A percentile compares a stretch with the other conserved stretches of the same genome.
phyloP scores from a whole-genome alignment of 768 basidiomycete species.

The Candolleomyces aberdarensis region DNA sequence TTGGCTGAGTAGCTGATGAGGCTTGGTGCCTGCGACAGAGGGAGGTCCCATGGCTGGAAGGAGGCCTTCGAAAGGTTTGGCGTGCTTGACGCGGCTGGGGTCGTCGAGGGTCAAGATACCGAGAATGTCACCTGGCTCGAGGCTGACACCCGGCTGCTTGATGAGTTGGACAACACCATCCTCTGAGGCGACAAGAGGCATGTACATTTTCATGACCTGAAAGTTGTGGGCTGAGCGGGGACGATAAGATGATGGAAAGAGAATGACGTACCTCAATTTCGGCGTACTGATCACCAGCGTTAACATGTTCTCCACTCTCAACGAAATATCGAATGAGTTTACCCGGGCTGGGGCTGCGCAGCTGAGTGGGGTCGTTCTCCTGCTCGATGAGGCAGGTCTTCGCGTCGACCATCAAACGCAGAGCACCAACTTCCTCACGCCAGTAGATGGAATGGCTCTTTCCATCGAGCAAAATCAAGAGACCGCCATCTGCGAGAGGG shows the following conservation, averaged over 20 bases:
- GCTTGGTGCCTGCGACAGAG: constrained; percentile 81
- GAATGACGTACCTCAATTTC: constrained; percentile 83
- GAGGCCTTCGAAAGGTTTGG: constrained; percentile 96
- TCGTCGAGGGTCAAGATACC: constrained; percentile 97
- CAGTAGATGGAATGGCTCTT: constrained; percentile 97
- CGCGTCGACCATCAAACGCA: constrained; percentile 90
- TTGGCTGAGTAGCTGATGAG: constrained; percentile 79
- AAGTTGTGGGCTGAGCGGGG: constrained; percentile 6
- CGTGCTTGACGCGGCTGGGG: constrained; percentile 94
- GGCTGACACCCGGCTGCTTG: constrained; percentile 96
- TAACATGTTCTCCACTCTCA: constrained; percentile 96
- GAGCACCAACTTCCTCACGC: constrained; percentile 95
- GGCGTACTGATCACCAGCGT: constrained; percentile 95
- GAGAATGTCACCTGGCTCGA: constrained; percentile 95
- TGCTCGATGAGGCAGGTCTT: constrained; percentile 99
- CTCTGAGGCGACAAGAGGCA: constrained; percentile 93
- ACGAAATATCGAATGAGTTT: constrained; percentile 94
- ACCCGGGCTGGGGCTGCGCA: constrained; percentile 93
- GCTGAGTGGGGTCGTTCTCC: constrained; percentile 98
- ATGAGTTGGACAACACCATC: constrained; percentile 94
- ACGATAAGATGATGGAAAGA: background rate
- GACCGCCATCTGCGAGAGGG: constrained; percentile 90
- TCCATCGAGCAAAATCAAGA: constrained; percentile 88
- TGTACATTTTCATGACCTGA: constrained; percentile 99
- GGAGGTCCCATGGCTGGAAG: constrained; percentile 86